phyloP scores from a whole-genome alignment of 768 basidiomycete genomes.

The Strobilomyces confusus region DNA sequence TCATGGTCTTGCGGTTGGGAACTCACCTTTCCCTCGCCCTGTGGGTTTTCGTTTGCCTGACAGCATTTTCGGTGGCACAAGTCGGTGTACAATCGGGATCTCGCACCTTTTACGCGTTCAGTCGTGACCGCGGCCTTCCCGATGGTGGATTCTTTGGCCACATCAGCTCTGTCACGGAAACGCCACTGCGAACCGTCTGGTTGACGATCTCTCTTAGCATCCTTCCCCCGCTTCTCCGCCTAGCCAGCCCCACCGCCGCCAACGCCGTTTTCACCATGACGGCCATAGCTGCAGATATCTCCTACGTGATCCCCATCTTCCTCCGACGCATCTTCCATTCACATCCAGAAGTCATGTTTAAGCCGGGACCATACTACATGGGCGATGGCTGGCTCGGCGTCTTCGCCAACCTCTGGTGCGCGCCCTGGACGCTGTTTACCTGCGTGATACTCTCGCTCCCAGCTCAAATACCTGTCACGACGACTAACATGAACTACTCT shows the following conservation, averaged over 20 bases:
- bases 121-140: constrained; percentile 50
- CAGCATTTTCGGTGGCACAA: constrained; percentile 57
- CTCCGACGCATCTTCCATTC: constrained; percentile 46
- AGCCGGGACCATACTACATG: constrained; percentile 60
- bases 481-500: constrained; percentile 50
- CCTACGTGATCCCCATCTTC: constrained; percentile 56
- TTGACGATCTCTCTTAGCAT: constrained; percentile 40
- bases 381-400: constrained; percentile 46
- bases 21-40: constrained; percentile 45
- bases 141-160: constrained; percentile 56
- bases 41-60: constrained; percentile 57
- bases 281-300: constrained; percentile 48
- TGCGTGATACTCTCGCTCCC: constrained; percentile 49
- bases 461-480: constrained; percentile 45
- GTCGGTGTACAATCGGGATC: constrained; percentile 50
- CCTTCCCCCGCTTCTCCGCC: constrained; percentile 45
- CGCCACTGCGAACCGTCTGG: constrained; percentile 57
- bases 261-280: constrained; percentile 58
- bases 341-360: constrained; percentile 57
- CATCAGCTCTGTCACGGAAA: constrained; percentile 42
- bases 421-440: constrained; percentile 44
- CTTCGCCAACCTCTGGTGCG: constrained; percentile 42
- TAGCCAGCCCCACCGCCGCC: constrained; percentile 49
- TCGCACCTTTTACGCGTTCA: constrained; percentile 57
- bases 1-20: constrained; percentile 54